Base-by-base conservation (phyloP, 163 green algal genomes). In the Volvox carteri region DNA sequence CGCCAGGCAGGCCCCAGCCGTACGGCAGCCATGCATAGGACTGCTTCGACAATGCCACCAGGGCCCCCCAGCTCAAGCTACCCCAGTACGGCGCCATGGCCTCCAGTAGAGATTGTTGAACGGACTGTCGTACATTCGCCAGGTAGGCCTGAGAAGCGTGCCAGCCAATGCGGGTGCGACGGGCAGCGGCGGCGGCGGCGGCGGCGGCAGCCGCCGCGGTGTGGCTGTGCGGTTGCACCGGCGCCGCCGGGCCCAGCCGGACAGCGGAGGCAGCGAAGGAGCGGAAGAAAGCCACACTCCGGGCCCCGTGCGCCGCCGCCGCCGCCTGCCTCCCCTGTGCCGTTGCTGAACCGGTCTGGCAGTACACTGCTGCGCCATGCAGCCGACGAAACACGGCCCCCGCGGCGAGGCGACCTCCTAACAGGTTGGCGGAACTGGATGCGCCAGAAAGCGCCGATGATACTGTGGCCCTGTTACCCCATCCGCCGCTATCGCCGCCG, bases 21-120 rank as follows among this genome's bases (percentile, higher is more conserved):
- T 76, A 80, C 50, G 65, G 62, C 79, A 86, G 60, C 60, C 56
- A 86, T 41, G 30, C 48, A 37, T 50, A 33, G 1, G 78, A 86
- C 78, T 86, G 79, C 14, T 37, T 58, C 16, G 42, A 74, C 67
- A 88, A 35, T 30, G 21, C 4, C 39, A 68, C 41, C 1, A 77
- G n/a, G 23, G 84, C 52, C 8, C n/a, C 8, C 84, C 84, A 84
- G 54, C 68, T 88, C 12, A 81, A 25, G 48, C 68, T n/a, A 37
- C 83, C 68, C 35, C 50, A 74, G 83, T 88, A 88, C 19, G 83
- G 68, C 68, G 48, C 68, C 83, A 88, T 52, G 4, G 83, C 5
- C 39, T 74, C 35, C 25, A 88, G 48, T 33, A 81, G 25, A 11
- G 83, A 81, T 2, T 62, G 48, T 16, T 67, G 81, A 44, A 79